phyloP scores from a whole-genome alignment of 2,329 filamentous ascomycete species.

The Bipolaris gigantea region DNA sequence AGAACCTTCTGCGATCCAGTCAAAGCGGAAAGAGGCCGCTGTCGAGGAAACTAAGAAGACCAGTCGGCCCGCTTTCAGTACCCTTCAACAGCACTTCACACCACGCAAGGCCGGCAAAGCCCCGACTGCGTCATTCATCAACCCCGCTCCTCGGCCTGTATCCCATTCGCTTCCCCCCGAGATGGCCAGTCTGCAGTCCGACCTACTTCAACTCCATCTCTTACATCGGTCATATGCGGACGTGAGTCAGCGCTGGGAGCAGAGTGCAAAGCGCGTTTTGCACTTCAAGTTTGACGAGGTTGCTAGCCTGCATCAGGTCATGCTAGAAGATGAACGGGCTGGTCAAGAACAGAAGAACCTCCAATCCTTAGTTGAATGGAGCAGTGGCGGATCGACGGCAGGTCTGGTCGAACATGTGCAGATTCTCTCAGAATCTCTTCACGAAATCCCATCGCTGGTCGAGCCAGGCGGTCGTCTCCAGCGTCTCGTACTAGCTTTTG shows the following conservation, averaged over 20 bases:
- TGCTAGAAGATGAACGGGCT: constrained; percentile 43
- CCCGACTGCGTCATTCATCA: constrained; percentile 40
- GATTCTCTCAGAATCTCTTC: constrained; percentile 39
- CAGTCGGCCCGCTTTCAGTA: constrained; percentile 41
- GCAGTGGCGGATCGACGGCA: constrained; percentile 25
- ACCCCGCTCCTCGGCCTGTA: constrained; percentile 30
- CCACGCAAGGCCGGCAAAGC: constrained; percentile 43
- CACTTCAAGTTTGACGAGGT: constrained; percentile 43
- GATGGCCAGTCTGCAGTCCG: constrained; percentile 38
- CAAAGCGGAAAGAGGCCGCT: constrained; percentile 20
- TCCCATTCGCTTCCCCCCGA: constrained; percentile 33
- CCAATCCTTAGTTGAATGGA: constrained; percentile 42
- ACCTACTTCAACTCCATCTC: constrained; percentile 45
- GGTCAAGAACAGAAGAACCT: constrained; percentile 44
- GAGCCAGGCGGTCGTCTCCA: constrained; percentile 39
- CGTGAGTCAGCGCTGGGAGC: constrained; percentile 35
- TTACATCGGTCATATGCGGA: constrained; percentile 34
- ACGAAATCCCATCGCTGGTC: constrained; percentile 41
- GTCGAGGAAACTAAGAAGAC: constrained; percentile 31
- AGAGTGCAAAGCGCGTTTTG: constrained; percentile 36
- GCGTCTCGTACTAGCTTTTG: constrained; percentile 36
- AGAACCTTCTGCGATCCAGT: constrained; percentile 13
- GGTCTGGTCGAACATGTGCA: constrained; percentile 42
- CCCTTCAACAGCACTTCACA: constrained; percentile 46
- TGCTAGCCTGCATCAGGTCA: constrained; percentile 37